These are phyloP conservation scores for Colletotrichum chrysophilum DNA, from an alignment of 2,329 filamentous ascomycete genomes.

Conservation along the genomic window DNA sequence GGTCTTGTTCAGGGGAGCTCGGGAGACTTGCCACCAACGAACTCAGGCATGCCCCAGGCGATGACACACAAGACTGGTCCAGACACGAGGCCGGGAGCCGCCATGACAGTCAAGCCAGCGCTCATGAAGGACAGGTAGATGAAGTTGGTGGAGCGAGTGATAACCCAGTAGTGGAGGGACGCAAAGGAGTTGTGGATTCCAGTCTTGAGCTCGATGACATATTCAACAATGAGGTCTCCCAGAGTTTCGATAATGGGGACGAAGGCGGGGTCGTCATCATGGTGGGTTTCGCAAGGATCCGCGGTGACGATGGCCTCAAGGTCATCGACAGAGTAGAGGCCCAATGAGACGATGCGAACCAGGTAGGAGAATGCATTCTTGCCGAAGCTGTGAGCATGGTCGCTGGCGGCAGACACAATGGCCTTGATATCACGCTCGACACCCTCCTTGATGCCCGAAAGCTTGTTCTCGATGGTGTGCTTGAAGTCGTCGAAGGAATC, in stretches of 20 bases:
- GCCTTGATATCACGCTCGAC: not conserved
- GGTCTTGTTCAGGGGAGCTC: too few species aligned
- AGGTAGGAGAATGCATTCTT: rapidly evolving
- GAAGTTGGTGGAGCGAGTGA: not conserved
- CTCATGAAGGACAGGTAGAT: not conserved
- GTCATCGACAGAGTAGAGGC: not conserved
- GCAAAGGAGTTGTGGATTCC: not conserved
- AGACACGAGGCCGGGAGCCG: not conserved
- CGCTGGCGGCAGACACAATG: not conserved
- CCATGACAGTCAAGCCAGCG: not conserved
- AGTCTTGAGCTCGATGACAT: not conserved
- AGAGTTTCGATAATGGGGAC: not conserved
- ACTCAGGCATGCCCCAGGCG: not conserved
- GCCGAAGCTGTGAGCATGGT: not conserved
- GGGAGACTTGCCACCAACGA: not conserved
- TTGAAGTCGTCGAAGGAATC: not conserved
- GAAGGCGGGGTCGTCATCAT: not conserved
- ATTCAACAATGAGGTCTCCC: not conserved
- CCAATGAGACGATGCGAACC: not conserved
- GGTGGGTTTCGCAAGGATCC: rapidly evolving
- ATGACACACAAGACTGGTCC: not conserved
- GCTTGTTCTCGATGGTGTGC: not conserved
- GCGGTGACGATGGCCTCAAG: not conserved
- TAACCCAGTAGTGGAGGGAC: rapidly evolving
- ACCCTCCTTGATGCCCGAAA: not conserved